Evolutionary conservation across 2,329 filamentous ascomycete species (phyloP), one percentile per base, ranked within the genome.

Genomic region (Xylaria multiplex): DNA sequence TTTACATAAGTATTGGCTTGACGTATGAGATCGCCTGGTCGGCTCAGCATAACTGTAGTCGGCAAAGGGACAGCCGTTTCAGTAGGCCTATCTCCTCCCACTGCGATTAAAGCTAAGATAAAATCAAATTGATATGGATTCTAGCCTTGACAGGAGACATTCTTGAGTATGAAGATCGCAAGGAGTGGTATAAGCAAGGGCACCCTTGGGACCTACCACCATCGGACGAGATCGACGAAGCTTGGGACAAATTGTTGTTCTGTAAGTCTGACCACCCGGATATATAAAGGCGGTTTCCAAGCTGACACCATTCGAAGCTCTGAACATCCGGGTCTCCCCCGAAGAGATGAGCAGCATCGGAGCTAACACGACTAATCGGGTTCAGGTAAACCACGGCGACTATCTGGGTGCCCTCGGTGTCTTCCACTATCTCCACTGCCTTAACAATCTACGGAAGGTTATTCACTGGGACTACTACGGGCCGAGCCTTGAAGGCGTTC

Each of bases 361-460:
- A 6, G 45, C 35, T 24, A 57, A 48, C 19, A 57, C n/a, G 27
- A 57, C 42, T 13, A 57, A 57, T 6, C 40, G 54, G 6, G 42
- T 46, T 13, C 40, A 48, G 14, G 40, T 46, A 24, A 48, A 46
- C 9, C 42, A 27, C 16, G 54, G 54, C 2, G 54, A 57, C 42
- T 57, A 57, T 22, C 22, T 48, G 19, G 54, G 54, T 35, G 11
- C 16, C 27, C 6, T 57, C 5, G 54, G 54, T 4, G 42, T 57
- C 2, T 48, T 46, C 42, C 54, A 57, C 35, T 24, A 57, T n/a
- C 24, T 57, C 3, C 54, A 57, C 54, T 57, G 54, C 13, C 54
- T 57, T 3, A 57, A 57, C 42, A 46, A 35, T 9, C 9, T 57
- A 16, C 40, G 54, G 5, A 45, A 32, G 19, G 16, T 48, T 11